Percentiles rank a stretch among this genome's conserved stretches.
phyloP scores from a whole-genome alignment of 306 rosid species.

The Quercus parvula region DNA sequence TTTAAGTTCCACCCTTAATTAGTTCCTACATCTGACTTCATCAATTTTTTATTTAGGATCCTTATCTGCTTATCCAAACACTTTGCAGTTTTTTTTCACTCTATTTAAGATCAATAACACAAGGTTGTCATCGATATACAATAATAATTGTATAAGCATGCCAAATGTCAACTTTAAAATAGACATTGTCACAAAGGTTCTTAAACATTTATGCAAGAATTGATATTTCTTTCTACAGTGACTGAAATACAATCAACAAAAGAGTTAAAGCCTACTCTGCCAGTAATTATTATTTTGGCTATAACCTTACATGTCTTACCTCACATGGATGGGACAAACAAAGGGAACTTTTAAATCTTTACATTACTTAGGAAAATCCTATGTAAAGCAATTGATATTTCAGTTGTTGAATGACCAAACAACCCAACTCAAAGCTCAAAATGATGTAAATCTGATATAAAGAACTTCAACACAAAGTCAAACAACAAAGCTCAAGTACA shows the following conservation, averaged over 20 bases:
- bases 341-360: neutral
- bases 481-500: constrained; percentile 1
- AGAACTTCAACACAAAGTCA: neutral
- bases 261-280: neutral
- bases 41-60: neutral
- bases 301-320: neutral
- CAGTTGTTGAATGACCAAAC: neutral
- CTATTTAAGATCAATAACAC: neutral
- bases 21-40: constrained; percentile 8
- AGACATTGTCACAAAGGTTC: neutral
- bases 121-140: neutral
- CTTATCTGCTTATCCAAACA: neutral
- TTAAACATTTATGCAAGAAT: neutral
- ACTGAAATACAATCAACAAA: neutral
- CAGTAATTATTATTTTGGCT: no score
- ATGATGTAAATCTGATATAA: neutral
- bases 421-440: neutral
- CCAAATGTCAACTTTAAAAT: neutral
- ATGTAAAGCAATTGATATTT: neutral
- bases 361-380: neutral
- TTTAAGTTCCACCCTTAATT: constrained; percentile 12
- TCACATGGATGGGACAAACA: neutral
- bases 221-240: neutral
- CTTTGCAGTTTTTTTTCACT: neutral
- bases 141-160: neutral